Percentiles rank a stretch among this genome's conserved stretches.
These are phyloP conservation scores for Syzygium aromaticum DNA, from an alignment of 345 rosid genomes.

Conservation along the genomic window DNA sequence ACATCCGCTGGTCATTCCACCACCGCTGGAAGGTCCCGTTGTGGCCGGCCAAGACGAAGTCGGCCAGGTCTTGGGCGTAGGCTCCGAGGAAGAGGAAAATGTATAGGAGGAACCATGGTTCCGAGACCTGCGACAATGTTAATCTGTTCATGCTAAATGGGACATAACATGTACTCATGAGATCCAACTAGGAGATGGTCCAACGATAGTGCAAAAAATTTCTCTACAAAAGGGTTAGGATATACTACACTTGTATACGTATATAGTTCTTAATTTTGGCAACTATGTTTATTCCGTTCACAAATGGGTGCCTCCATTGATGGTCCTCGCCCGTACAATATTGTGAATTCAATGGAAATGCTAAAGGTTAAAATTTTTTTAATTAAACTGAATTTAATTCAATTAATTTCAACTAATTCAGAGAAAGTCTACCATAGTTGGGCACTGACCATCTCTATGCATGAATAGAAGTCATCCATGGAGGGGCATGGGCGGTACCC, in stretches of 20 bases:
- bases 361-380: neutral
- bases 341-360: neutral
- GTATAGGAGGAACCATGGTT: constrained; percentile 56
- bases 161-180: too few relatives aligned
- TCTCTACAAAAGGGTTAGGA: neutral
- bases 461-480: neutral
- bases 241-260: neutral
- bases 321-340: neutral
- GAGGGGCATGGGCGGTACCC: neutral
- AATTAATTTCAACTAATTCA: neutral
- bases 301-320: neutral
- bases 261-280: too few relatives aligned
- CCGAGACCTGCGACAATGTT: constrained; percentile 29
- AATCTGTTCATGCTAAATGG: neutral
- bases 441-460: neutral
- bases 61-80: constrained; percentile 15
- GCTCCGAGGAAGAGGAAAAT: constrained; percentile 51
- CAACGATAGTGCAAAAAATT: neutral
- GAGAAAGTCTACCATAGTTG: neutral
- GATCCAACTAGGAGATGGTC: neutral
- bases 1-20: constrained; percentile 46
- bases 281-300: too few relatives aligned
- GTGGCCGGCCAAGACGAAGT: neutral
- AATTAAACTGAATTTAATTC: neutral
- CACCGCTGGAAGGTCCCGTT: neutral